These are phyloP conservation scores for Didymella exigua DNA, from an alignment of 2,329 filamentous ascomycete genomes.

Conservation along the genomic window DNA sequence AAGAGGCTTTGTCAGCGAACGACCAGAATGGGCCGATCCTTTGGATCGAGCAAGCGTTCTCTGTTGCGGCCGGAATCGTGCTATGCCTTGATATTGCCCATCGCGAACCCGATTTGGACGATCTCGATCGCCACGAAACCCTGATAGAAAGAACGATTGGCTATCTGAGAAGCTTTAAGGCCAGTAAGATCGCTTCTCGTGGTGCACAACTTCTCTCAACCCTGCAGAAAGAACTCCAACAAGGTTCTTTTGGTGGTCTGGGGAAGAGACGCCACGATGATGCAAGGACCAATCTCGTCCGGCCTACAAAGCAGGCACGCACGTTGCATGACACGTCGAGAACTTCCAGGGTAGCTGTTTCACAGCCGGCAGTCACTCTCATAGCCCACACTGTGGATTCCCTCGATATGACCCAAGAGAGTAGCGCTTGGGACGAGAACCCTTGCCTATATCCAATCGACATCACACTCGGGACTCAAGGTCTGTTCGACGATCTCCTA, in stretches of 20 bases:
- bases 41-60: conserved; percentile 52
- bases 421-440: not conserved
- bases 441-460: not conserved
- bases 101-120: conserved; percentile 20
- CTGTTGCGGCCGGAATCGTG: conserved; percentile 50
- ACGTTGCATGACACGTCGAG: not conserved
- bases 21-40: conserved; percentile 44
- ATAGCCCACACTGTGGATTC: not conserved
- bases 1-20: conserved; percentile 42
- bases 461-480: conserved; percentile 19
- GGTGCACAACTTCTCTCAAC: conserved; percentile 19
- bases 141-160: conserved; percentile 16
- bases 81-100: conserved; percentile 49
- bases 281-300: not conserved
- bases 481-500: conserved; percentile 17
- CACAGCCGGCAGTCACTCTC: not conserved
- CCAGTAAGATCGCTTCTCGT: conserved; percentile 17
- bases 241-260: not conserved
- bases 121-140: conserved; percentile 14
- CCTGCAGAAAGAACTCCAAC: conserved; percentile 15
- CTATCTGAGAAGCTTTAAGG: conserved; percentile 19
- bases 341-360: not conserved
- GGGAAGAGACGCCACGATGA: not conserved
- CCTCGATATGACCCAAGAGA: not conserved
- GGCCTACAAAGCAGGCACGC: not conserved